A percentile compares a stretch with the other conserved stretches of the same genome.
phyloP scores from a whole-genome alignment of 768 basidiomycete species.

The Lactarius tabidus region DNA sequence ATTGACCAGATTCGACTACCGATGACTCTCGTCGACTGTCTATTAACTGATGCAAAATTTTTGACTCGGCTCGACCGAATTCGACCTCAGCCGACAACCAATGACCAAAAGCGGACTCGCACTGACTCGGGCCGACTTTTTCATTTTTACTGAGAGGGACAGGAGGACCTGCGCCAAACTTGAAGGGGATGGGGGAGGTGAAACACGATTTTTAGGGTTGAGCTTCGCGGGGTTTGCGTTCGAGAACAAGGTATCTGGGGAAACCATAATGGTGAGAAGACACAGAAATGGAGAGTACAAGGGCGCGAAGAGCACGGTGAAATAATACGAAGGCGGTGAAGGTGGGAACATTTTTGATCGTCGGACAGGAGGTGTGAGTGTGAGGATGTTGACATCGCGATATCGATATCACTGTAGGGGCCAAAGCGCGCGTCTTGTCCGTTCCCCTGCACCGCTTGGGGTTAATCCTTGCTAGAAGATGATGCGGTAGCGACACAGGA shows the following conservation, averaged over 20 bases:
- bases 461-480: background rate
- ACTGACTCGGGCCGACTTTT: too few species aligned
- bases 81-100: too few species aligned
- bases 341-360: background rate
- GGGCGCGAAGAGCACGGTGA: background rate
- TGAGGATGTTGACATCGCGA: background rate
- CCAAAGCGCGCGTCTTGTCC: background rate
- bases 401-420: background rate
- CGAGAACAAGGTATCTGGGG: constrained; percentile 7
- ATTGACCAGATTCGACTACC: too few species aligned
- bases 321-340: background rate
- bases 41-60: too few species aligned
- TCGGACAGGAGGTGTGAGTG: background rate
- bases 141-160: too few species aligned
- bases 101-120: too few species aligned
- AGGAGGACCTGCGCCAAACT: background rate
- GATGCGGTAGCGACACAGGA: too few species aligned
- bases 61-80: too few species aligned
- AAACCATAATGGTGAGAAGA: background rate
- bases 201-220: background rate
- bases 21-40: too few species aligned
- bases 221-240: background rate
- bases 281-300: constrained; percentile 9
- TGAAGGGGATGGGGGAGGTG: background rate
- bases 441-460: background rate